Evolutionary conservation across 352 stramenopile genomes (phyloP).

Genomic region (Peronospora belbahrii): DNA sequence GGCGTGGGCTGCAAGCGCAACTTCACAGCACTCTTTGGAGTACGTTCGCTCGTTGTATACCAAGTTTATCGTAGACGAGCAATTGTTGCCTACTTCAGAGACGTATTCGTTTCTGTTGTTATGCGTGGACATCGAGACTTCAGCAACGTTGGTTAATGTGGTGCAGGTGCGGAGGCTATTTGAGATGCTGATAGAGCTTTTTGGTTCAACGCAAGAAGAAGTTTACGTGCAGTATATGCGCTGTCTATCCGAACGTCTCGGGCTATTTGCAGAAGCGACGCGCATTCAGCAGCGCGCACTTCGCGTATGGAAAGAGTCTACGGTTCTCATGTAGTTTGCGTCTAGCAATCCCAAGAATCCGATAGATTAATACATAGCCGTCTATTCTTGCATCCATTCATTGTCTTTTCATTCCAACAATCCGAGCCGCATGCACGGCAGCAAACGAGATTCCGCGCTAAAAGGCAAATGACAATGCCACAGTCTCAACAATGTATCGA

Average conservation of each 20-base stretch:
- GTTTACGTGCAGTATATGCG: conserved; percentile 70
- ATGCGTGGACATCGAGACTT: no score
- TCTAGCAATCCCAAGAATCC: no score
- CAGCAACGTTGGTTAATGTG: no score
- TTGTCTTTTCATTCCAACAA: no score
- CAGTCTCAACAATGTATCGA: conserved; percentile 98
- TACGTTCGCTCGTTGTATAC: conserved; percentile 50
- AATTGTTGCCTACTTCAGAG: conserved; percentile 49
- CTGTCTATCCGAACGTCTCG: conserved; percentile 25
- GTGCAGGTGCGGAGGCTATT: no score
- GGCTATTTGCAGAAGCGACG: conserved; percentile 56
- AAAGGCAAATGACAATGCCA: conserved; percentile 92
- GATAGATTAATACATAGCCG: no score
- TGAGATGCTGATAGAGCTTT: no score
- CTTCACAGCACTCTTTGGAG: conserved; percentile 25
- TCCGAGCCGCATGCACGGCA: conserved; percentile 91
- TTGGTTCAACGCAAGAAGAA: no score
- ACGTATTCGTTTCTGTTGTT: conserved; percentile 62
- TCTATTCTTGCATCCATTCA: no score
- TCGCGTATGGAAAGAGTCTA: conserved; percentile 58
- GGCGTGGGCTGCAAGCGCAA: conserved; percentile 36
- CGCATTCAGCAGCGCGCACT: conserved; percentile 62
- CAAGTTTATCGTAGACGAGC: conserved; percentile 56
- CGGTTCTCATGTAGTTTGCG: conserved; percentile 44
- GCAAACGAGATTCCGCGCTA: conserved; percentile 91